Base-by-base conservation (phyloP, 2,329 filamentous ascomycete genomes). In the Colletotrichum filicis region DNA sequence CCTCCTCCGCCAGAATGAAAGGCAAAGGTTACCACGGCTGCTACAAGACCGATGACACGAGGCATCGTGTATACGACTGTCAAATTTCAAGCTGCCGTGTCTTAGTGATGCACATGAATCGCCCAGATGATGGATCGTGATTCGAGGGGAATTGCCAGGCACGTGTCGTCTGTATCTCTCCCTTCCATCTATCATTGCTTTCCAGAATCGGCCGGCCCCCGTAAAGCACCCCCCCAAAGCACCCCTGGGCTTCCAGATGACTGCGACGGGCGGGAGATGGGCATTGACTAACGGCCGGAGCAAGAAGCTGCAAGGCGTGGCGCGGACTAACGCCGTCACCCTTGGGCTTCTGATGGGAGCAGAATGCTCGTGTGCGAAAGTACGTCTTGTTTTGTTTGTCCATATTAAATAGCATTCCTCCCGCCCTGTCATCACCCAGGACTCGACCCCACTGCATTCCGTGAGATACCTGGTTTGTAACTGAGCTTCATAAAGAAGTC, bases 141-240 rank as follows among this genome's bases (percentile, higher is more conserved):
- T 61, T 32, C 49, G 26, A 26, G 52, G 30, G 7, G 62, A 35
- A 32, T 16, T 56, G 3, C 42, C 28, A 26, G 12, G 32, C 56
- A 37, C 71, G 24, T 24, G 30, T 19, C 46, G 16, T 32, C 19
- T 28, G 46, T 35, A 4, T 14, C 58, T 28, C 26, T 61, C 71
- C 71, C 71, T 73, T 61, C 60, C 24, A 24, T 71, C 59, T 64
- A 61, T 66, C 28, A 68, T 71, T 73, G 59, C 66, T 68, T 61
- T 61, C 61, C 49, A 53, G 56, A 58, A 24, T 49, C 9, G 24
- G 30, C 46, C 28, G 42, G 19, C 42, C 42, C n/a, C n/a, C 28
- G n/a, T 19, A 26, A 70, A 32, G 1, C 30, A 11, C 42, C 19
- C 65, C 26, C 26, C 26, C 4, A 4, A 35, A 22, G 28, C 35